Percentiles rank a stretch among this genome's conserved stretches.
Conservation (phyloP, 2,329 filamentous ascomycete genomes). For the Alternaria sp. region DNA sequence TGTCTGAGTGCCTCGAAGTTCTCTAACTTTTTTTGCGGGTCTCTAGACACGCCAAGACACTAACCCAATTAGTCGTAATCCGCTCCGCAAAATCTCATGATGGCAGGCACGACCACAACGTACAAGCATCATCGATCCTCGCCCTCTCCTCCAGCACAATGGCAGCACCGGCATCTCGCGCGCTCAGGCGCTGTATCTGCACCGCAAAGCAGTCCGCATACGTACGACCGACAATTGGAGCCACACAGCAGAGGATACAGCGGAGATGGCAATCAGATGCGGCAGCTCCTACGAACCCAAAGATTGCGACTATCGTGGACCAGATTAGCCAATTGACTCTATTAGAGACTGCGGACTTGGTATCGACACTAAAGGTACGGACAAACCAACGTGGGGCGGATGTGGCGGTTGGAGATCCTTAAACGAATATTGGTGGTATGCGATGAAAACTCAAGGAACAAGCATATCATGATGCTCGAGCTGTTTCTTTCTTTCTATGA, state of each 20-base stretch:
- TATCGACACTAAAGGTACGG: conserved; percentile 89
- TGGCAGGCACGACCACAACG: conserved; percentile 29
- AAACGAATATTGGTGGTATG: not conserved
- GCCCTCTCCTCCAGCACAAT: conserved; percentile 43
- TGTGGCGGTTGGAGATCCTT: not conserved
- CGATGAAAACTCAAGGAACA: not conserved
- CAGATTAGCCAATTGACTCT: conserved; percentile 99
- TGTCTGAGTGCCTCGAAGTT: conserved; percentile 24
- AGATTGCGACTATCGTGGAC: conserved; percentile 94
- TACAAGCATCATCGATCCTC: conserved; percentile 29
- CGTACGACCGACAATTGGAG: conserved; percentile 45
- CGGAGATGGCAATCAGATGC: conserved; percentile 89
- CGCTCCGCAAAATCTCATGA: conserved; percentile 44
- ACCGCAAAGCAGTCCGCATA: conserved; percentile 36
- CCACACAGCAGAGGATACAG: conserved; percentile 53
- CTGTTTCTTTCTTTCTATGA: too few relatives aligned
- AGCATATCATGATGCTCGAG: not conserved
- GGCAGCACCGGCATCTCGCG: conserved; percentile 57
- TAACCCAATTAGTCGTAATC: conserved; percentile 34
- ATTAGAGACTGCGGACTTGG: conserved; percentile 95
- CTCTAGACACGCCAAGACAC: conserved; percentile 34
- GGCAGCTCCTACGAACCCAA: conserved; percentile 74
- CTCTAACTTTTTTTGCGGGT: conserved; percentile 41
- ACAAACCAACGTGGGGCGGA: not conserved
- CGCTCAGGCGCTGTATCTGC: conserved; percentile 57